phyloP scores from a whole-genome alignment of 1,284 basidiomycete species.

The Clitocybe nebularis region DNA sequence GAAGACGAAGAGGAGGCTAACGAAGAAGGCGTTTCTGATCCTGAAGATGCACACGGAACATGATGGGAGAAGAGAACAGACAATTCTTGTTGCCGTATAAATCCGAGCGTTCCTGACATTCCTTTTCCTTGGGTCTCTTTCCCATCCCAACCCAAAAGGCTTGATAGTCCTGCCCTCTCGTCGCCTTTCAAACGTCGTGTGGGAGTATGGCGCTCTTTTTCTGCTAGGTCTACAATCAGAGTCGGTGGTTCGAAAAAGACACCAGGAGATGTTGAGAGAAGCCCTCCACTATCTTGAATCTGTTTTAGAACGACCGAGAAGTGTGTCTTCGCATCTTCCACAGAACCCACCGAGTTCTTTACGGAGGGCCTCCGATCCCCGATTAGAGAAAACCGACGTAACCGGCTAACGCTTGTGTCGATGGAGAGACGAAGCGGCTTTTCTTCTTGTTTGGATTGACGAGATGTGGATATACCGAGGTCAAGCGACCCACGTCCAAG shows the following conservation, averaged over 20 bases:
- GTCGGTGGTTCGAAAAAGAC: constrained; percentile 42
- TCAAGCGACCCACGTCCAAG: constrained; percentile 36
- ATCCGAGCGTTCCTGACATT: constrained; percentile 50
- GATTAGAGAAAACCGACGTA: constrained; percentile 45
- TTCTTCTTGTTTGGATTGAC: constrained; percentile 14
- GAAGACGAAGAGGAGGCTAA: constrained; percentile 6
- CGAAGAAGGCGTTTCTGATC: background rate
- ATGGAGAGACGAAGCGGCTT: constrained; percentile 19
- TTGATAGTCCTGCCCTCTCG: constrained; percentile 48
- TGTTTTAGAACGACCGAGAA: constrained; percentile 38
- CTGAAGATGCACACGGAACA: constrained; percentile 24
- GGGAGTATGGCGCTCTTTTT: constrained; percentile 39
- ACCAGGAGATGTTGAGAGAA: constrained; percentile 52
- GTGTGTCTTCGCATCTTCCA: constrained; percentile 17
- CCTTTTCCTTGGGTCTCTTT: constrained; percentile 39
- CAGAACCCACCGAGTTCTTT: constrained; percentile 11
- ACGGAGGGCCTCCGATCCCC: constrained; percentile 27
- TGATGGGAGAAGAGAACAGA: constrained; percentile 51
- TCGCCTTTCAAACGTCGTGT: constrained; percentile 45
- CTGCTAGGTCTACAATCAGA: constrained; percentile 45
- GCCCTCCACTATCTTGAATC: constrained; percentile 33
- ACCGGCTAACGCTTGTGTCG: constrained; percentile 24
- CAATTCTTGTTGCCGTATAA: constrained; percentile 57
- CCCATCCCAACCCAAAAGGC: constrained; percentile 56
- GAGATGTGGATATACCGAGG: constrained; percentile 17